A percentile compares a stretch with the other conserved stretches of the same genome.
These are phyloP conservation scores for Xylaria multiplex DNA, from an alignment of 2,329 filamentous ascomycete species.

Conservation along the genomic window DNA sequence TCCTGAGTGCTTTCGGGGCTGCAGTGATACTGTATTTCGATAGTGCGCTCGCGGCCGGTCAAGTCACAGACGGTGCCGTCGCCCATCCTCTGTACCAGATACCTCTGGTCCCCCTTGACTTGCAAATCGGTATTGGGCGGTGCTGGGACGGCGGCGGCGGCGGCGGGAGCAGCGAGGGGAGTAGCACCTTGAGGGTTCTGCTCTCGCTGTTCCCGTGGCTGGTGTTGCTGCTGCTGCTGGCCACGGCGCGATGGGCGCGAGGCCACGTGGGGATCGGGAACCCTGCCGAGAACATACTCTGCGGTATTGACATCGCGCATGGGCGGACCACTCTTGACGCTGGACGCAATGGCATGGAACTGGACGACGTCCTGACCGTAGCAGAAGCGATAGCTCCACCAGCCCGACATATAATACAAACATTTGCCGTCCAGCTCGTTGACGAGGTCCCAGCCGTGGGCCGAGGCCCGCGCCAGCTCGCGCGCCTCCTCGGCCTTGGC, in stretches of 20 bases:
- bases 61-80: conserved; percentile 87
- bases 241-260: conserved; percentile 43
- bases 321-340: conserved; percentile 75
- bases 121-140: conserved; percentile 73
- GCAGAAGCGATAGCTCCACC: conserved; percentile 98
- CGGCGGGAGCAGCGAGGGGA: background rate
- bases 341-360: conserved; percentile 82
- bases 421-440: conserved; percentile 80
- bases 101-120: conserved; percentile 83
- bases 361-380: conserved; percentile 88
- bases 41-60: conserved; percentile 80
- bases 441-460: conserved; percentile 82
- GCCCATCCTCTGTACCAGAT: conserved; percentile 82
- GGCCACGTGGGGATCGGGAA: conserved; percentile 48
- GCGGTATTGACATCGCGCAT: conserved; percentile 79
- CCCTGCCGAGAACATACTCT: conserved; percentile 80
- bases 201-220: background rate
- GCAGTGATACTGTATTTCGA: conserved; percentile 86
- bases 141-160: conserved; percentile 33
- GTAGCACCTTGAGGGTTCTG: conserved; percentile 21
- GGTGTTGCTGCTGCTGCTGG: conserved; percentile 30
- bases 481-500: conserved; percentile 80
- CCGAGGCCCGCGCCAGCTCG: conserved; percentile 80
- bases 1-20: conserved; percentile 77
- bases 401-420: conserved; percentile 83